Evolutionary conservation across 768 basidiomycete species (phyloP).

Genomic region (Pisolithus marmoratus): DNA sequence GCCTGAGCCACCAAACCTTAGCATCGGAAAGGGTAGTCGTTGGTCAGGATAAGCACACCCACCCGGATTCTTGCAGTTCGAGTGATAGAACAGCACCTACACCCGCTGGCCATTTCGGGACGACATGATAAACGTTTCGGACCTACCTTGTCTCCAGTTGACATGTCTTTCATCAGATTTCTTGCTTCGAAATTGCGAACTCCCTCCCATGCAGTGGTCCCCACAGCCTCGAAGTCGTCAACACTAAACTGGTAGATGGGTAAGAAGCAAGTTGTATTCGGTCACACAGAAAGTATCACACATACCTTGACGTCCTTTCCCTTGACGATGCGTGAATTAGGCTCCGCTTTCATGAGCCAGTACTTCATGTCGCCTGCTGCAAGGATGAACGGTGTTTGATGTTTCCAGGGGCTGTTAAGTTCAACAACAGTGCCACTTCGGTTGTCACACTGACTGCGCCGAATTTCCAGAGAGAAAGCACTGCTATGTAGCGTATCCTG

Average conservation of each 20-base stretch:
- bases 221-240: conserved; percentile 72
- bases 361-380: conserved; percentile 12
- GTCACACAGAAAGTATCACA: not conserved
- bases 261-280: no score
- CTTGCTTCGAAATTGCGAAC: conserved; percentile 79
- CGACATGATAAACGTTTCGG: not conserved
- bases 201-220: conserved; percentile 81
- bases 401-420: not conserved
- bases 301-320: conserved; percentile 80
- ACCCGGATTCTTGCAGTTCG: conserved; percentile 83
- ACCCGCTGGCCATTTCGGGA: not conserved
- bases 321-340: conserved; percentile 77
- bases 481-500: no score
- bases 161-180: conserved; percentile 82
- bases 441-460: no score
- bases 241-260: conserved; percentile 65
- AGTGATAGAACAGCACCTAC: conserved; percentile 82
- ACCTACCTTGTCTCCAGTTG: conserved; percentile 62
- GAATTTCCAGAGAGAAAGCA: no score
- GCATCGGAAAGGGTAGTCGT: conserved; percentile 5
- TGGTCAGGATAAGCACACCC: conserved; percentile 8
- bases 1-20: conserved; percentile 34
- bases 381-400: conserved; percentile 2
- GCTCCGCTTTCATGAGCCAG: conserved; percentile 87
- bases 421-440: no score